Evolutionary conservation across 148 eudicot species (phyloP).

Genomic region (Chenopodium berlandieri): DNA sequence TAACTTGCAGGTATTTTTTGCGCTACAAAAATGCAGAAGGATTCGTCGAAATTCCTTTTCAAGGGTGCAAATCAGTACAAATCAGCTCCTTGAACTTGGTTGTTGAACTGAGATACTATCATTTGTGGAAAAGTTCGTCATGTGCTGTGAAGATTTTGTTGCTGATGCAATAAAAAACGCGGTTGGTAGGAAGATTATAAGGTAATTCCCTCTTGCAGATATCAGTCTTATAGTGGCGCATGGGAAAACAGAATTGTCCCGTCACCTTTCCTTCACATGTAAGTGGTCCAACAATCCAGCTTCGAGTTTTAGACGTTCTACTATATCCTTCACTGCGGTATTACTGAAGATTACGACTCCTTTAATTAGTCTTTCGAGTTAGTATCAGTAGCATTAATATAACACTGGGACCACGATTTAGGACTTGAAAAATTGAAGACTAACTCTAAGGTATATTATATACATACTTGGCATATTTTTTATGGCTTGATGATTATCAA

Average conservation of each 20-base stretch:
- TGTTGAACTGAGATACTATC: slow-evolving; percentile 12
- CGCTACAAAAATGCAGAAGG: slow-evolving; percentile 4
- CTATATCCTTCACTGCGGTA: background rate
- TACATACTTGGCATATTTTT: background rate
- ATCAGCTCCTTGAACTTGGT: background rate
- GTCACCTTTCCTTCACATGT: slow-evolving; percentile 21
- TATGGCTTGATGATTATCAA: background rate
- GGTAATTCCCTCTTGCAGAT: slow-evolving; percentile 20
- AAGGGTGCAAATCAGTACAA: slow-evolving; percentile 1
- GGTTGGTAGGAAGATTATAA: slow-evolving; percentile 17
- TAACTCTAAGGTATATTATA: background rate
- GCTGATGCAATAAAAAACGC: slow-evolving; percentile 13
- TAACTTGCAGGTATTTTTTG: slow-evolving; percentile 4
- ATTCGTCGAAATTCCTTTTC: slow-evolving; percentile 1
- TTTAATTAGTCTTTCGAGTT: background rate
- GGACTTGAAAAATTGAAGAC: background rate
- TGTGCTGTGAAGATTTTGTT: slow-evolving; percentile 18
- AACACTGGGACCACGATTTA: background rate
- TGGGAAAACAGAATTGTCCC: slow-evolving; percentile 15
- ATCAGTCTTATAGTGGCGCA: slow-evolving; percentile 1
- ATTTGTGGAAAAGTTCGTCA: background rate
- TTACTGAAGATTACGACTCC: background rate
- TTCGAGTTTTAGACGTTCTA: background rate
- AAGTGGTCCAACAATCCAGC: slow-evolving; percentile 27
- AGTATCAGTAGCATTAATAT: slow-evolving; percentile 12